These are phyloP conservation scores for Discostella stelligeroides DNA, from an alignment of 108 stramenopile species.

Conservation along the genomic window DNA sequence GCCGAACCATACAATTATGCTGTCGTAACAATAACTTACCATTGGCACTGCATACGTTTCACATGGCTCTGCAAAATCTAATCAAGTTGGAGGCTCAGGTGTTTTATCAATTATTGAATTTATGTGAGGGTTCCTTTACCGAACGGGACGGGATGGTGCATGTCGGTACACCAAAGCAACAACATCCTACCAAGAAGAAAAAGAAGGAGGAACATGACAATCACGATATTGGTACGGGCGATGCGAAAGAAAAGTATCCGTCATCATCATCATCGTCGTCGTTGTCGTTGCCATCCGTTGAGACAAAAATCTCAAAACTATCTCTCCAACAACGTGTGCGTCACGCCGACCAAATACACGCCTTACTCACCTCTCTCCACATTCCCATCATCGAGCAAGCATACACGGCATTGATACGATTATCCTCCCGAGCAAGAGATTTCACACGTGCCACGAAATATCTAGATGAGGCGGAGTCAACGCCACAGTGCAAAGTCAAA, in stretches of 20 bases:
- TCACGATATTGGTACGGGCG: background rate
- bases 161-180: slow-evolving; percentile 68
- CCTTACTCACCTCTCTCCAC: slow-evolving; percentile 58
- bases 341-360: slow-evolving; percentile 70
- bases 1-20: slow-evolving; percentile 71
- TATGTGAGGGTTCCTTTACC: slow-evolving; percentile 74
- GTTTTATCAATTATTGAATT: slow-evolving; percentile 80
- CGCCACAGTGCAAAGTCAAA: slow-evolving; percentile 75
- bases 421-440: slow-evolving; percentile 59
- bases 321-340: slow-evolving; percentile 48
- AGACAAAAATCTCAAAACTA: slow-evolving; percentile 14
- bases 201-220: slow-evolving; percentile 3
- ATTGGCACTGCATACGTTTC: slow-evolving; percentile 58
- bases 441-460: slow-evolving; percentile 54
- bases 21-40: slow-evolving; percentile 70
- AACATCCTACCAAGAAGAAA: background rate
- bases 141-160: slow-evolving; percentile 52
- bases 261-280: no score
- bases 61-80: slow-evolving; percentile 41
- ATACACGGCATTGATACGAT: slow-evolving; percentile 78
- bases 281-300: slow-evolving; percentile 12
- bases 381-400: slow-evolving; percentile 81
- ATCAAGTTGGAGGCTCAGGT: slow-evolving; percentile 71
- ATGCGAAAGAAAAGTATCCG: background rate
- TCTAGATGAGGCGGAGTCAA: slow-evolving; percentile 63